Evolutionary conservation across 192 early-diverging fungal species (phyloP).

Genomic region (Coemansia sp.): DNA sequence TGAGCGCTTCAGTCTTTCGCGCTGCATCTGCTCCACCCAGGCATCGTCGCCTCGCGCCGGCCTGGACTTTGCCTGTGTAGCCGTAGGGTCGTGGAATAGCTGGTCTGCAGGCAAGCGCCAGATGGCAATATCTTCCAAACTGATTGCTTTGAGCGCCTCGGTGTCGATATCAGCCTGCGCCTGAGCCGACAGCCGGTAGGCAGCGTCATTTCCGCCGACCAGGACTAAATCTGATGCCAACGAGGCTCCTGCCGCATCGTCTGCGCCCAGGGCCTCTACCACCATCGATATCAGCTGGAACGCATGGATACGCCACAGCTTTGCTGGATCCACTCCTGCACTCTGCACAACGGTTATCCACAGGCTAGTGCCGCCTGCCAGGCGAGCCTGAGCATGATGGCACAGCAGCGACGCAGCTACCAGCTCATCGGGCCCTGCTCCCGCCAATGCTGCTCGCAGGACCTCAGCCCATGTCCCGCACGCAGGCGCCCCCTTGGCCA

Average conservation of each 20-base stretch:
- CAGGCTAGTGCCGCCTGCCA: slow-evolving; percentile 60
- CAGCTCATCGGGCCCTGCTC: slow-evolving; percentile 20
- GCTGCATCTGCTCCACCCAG: slow-evolving; percentile 42
- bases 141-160: slow-evolving; percentile 12
- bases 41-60: slow-evolving; percentile 24
- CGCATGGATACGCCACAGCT: slow-evolving; percentile 53
- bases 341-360: slow-evolving; percentile 86
- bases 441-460: slow-evolving; percentile 16
- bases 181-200: slow-evolving; percentile 28
- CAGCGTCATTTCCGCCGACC: slow-evolving; percentile 30
- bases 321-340: slow-evolving; percentile 66
- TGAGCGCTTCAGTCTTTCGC: slow-evolving; percentile 27
- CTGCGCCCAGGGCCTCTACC: slow-evolving; percentile 36
- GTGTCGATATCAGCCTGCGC: slow-evolving; percentile 31
- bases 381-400: slow-evolving; percentile 22
- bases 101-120: slow-evolving; percentile 33
- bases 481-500: slow-evolving; percentile 1
- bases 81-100: slow-evolving; percentile 37
- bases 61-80: slow-evolving; percentile 3
- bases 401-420: slow-evolving; percentile 58
- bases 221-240: slow-evolving; percentile 34
- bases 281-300: slow-evolving; percentile 52
- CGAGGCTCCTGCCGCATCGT: slow-evolving; percentile 25
- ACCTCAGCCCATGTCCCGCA: slow-evolving; percentile 20
- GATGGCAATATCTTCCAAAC: slow-evolving; percentile 31